Evolutionary conservation across 345 rosid genomes (phyloP), one percentile per base, ranked within the genome.

Genomic region (Chamaenerion angustifolium): DNA sequence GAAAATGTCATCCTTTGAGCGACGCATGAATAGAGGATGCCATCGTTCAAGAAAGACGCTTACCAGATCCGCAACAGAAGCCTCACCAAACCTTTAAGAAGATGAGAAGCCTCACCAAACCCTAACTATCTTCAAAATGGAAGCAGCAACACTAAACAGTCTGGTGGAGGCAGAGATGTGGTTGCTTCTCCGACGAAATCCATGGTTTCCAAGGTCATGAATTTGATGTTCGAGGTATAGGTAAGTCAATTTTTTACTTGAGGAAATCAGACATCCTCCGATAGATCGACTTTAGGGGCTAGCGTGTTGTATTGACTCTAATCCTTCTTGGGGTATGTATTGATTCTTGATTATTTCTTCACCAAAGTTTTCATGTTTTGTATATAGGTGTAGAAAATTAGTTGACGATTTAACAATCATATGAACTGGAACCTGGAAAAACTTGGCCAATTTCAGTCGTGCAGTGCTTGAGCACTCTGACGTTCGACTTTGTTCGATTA

Each of bases 281-380:
- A 79, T 77, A 93, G 99, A 92, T 68, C 96, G 88, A 66, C 99
- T 92, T 73, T 96, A 88, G 59, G 96, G 99, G 42, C 65, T 92
- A 43, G 99, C 88, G 81, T 92, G 82, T 40, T 92, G 99, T 71
- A 88, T 92, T 60, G 99, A 92, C 74, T 92, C 99, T 27, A 92
- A 92, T 59, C 99, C 98, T 18, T 84, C 96, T 48, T 87, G 96
- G 96, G 95, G 98, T 92, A 71, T 13, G 64, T 49, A 16, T 42
- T 51, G 37, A 52, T 7, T 50, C 15, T 50, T 12, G 8, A 43
- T 46, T 51, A 17, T 17, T 50, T 25, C 8, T 51, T 35, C 49
- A 1, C 3, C 3, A 31, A 2, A 31, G 37, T 14, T 48, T 11
- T 17, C 31, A 27, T 9, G 17, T 41, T 52, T 52, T 3, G 14